Evolutionary conservation across 371 early-diverging fungal species (phyloP).

Genomic region (Dinochytrium kinnereticum): DNA sequence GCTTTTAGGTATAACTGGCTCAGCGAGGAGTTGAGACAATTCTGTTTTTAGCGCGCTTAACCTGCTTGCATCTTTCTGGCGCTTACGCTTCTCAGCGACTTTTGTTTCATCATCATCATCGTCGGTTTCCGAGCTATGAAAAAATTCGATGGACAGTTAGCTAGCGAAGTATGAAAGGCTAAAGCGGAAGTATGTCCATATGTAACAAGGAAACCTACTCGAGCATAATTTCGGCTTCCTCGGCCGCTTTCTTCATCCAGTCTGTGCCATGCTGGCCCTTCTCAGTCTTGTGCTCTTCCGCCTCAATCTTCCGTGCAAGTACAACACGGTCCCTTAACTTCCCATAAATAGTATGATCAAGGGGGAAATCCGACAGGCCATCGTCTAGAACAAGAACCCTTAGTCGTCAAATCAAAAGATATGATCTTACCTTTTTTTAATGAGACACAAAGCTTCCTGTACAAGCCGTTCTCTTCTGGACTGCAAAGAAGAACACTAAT

Average conservation of each 20-base stretch:
- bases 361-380: constrained; percentile 72
- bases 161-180: too few relatives aligned
- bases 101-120: constrained; percentile 36
- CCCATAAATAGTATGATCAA: constrained; percentile 64
- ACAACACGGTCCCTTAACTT: constrained; percentile 72
- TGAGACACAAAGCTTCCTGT: constrained; percentile 76
- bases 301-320: constrained; percentile 81
- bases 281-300: constrained; percentile 73
- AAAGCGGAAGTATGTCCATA: too few relatives aligned
- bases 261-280: constrained; percentile 74
- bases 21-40: constrained; percentile 63
- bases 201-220: too few relatives aligned
- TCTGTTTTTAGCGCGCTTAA: constrained; percentile 61
- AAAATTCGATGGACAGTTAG: too few relatives aligned
- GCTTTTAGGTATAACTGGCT: constrained; percentile 75
- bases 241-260: constrained; percentile 87
- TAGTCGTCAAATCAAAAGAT: constrained; percentile 9
- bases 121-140: not conserved
- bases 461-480: constrained; percentile 82
- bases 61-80: constrained; percentile 47
- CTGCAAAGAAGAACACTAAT: constrained; percentile 78
- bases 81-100: constrained; percentile 13
- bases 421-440: constrained; percentile 67
- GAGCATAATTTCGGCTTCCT: constrained; percentile 79
- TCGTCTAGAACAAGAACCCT: constrained; percentile 33